Base-by-base conservation (phyloP, 179 eudicot species). In the Beta corolliflora region DNA sequence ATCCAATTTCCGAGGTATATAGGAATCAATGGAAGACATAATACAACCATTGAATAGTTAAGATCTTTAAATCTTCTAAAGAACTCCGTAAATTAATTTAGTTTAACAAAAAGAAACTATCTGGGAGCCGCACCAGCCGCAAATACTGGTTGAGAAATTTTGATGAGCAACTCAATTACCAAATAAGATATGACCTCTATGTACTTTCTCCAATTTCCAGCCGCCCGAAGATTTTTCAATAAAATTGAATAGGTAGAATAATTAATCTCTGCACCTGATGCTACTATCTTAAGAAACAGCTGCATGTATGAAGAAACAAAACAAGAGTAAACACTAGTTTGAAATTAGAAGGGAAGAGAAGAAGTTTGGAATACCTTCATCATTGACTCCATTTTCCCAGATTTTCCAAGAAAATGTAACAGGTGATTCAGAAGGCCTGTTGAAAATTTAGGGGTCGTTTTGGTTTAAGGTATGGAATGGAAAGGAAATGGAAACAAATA, bases 151-250 rank as follows among this genome's bases (percentile, higher is more conserved):
- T 23, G 15, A 9, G 56, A 48, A 23, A 12, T 12, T 10, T 21
- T 18, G n/a, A 4, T 16, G 45, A 16, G 64, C 63, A 54, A 18
- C 52, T n/a, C 44, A 0, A 71, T 21, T 29, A 18, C 45, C n/a
- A 14, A 72, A 13, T 74, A 21, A 79, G 10, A 64, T 50, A 25
- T 86, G 87, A 93, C 98, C 98, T 96, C 98, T 18, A 93, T 78
- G 77, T 94, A 94, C 87, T 94, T 96, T 85, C 97, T 93, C 99
- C 98, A 94, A 75, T 93, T 87, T 73, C 95, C 97, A 72, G 97
- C 91, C 77, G 90, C 94, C 87, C 94, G 85, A 84, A 94, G 98
- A 87, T 90, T 88, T 81, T 89, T 93, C 78, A 96, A 80, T 85
- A 96, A 82, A 80, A 94, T 81, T 59, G 93, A 82, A 84, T 94